A percentile compares a stretch with the other conserved stretches of the same genome.
These are phyloP conservation scores for Huiozyma naganishii DNA, from an alignment of 805 yeast species.

Conservation along the genomic window DNA sequence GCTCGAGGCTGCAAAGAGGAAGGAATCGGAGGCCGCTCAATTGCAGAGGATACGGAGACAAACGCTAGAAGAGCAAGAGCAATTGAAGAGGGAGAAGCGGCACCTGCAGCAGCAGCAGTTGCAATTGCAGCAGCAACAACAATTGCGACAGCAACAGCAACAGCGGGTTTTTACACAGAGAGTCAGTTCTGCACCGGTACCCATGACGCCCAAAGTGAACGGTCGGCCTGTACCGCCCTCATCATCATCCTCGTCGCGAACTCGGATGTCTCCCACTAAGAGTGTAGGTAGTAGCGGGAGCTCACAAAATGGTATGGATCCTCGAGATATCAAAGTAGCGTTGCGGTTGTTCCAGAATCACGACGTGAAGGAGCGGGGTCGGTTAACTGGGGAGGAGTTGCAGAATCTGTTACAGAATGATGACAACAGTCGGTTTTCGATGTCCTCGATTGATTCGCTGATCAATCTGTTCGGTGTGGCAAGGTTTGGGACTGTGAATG, in stretches of 20 bases:
- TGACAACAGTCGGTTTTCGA: slow-evolving; percentile 24
- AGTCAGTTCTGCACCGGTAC: slow-evolving; percentile 1
- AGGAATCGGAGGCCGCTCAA: slow-evolving; percentile 19
- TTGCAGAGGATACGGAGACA: slow-evolving; percentile 4
- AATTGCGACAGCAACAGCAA: not conserved
- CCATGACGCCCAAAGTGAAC: not conserved
- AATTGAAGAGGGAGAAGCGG: slow-evolving; percentile 2
- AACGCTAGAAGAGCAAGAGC: slow-evolving; percentile 1
- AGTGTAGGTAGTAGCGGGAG: not conserved
- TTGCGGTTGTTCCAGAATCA: slow-evolving; percentile 24
- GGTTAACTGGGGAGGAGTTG: slow-evolving; percentile 26
- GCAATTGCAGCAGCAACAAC: not conserved
- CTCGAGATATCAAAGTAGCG: slow-evolving; percentile 10
- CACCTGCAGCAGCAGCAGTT: not conserved
- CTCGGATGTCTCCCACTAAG: slow-evolving; percentile 5
- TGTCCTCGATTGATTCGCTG: slow-evolving; percentile 27
- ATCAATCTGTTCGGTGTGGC: slow-evolving; percentile 28
- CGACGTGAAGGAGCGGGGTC: slow-evolving; percentile 21
- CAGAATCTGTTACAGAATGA: slow-evolving; percentile 28
- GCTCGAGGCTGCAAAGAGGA: slow-evolving; percentile 19
- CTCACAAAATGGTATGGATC: not conserved
- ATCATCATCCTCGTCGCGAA: slow-evolving; percentile 1
- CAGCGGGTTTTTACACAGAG: not conserved
- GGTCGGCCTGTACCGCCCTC: not conserved
- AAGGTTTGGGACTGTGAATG: slow-evolving; percentile 26